Conservation (phyloP, 1,284 basidiomycete species). For the Moniliophthora roreri region DNA sequence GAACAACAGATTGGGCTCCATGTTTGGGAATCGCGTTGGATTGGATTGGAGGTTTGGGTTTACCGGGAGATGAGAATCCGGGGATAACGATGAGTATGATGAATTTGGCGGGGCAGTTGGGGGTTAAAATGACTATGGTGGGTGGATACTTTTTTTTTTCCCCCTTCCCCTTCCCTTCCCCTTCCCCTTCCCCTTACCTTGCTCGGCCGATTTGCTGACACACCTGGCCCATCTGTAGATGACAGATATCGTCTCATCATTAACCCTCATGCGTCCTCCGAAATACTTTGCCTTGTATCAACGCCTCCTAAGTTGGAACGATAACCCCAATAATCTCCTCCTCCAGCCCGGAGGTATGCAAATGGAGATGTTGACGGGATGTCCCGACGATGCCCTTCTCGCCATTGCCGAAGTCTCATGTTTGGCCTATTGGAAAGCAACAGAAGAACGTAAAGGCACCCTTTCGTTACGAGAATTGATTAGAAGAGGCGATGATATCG, state of each 20-base stretch:
- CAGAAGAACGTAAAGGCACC: conserved; percentile 56
- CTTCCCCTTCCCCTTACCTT: too few species aligned
- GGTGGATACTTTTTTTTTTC: conserved; percentile 26
- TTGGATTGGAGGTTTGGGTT: conserved; percentile 67
- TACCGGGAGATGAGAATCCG: conserved; percentile 63
- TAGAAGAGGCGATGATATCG: conserved; percentile 62
- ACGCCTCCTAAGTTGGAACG: conserved; percentile 41
- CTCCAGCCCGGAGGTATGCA: conserved; percentile 30
- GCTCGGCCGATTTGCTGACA: conserved; percentile 10
- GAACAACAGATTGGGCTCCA: conserved; percentile 62
- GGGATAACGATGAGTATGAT: conserved; percentile 54
- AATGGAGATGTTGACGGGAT: conserved; percentile 70
- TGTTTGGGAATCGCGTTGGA: conserved; percentile 67
- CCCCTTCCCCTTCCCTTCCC: too few species aligned
- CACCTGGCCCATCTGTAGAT: conserved; percentile 45
- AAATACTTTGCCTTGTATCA: conserved; percentile 67
- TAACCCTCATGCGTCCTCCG: conserved; percentile 61
- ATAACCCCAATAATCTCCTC: conserved; percentile 26
- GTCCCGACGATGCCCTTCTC: conserved; percentile 72
- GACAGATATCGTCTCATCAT: conserved; percentile 70
- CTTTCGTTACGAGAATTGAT: conserved; percentile 73
- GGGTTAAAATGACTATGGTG: conserved; percentile 72
- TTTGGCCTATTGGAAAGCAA: conserved; percentile 75
- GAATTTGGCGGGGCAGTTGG: conserved; percentile 49
- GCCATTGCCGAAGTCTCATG: conserved; percentile 72